A percentile compares a stretch with the other conserved stretches of the same genome.
phyloP scores from a whole-genome alignment of 192 early-diverging fungal genomes.

The Umbelopsis sp. region DNA sequence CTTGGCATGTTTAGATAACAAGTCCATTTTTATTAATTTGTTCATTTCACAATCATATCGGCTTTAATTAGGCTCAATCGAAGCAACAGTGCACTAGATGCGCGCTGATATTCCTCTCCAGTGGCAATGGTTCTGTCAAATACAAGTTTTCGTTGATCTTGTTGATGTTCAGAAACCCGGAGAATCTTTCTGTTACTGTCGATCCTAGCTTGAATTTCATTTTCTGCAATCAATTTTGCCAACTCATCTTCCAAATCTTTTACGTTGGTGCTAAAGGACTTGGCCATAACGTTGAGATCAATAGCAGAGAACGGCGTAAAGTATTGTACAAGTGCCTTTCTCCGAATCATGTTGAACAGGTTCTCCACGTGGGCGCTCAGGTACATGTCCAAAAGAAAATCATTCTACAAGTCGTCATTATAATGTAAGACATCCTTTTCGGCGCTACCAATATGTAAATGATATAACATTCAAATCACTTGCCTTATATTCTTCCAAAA shows the following conservation, averaged over 20 bases:
- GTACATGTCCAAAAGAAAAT: slow-evolving; percentile 70
- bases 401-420: slow-evolving; percentile 29
- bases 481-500: slow-evolving; percentile 72
- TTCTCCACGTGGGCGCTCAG: slow-evolving; percentile 70
- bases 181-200: slow-evolving; percentile 86
- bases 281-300: slow-evolving; percentile 78
- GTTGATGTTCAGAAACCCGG: slow-evolving; percentile 38
- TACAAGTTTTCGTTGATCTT: slow-evolving; percentile 66
- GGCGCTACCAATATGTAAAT: background rate
- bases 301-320: slow-evolving; percentile 79
- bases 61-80: slow-evolving; percentile 65
- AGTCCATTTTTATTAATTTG: background rate
- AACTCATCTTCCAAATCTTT: slow-evolving; percentile 69
- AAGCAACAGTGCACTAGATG: slow-evolving; percentile 60
- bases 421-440: background rate
- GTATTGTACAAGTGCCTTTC: slow-evolving; percentile 81
- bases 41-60: slow-evolving; percentile 46
- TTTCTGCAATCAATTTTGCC: slow-evolving; percentile 67
- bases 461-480: background rate
- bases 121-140: slow-evolving; percentile 68
- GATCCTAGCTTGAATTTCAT: slow-evolving; percentile 73
- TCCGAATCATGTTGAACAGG: slow-evolving; percentile 70
- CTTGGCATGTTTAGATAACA: slow-evolving; percentile 1
- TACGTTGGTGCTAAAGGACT: slow-evolving; percentile 64
- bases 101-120: slow-evolving; percentile 68